These are phyloP conservation scores for Clavispora phyllophila DNA, from an alignment of 805 yeast genomes.

Conservation along the genomic window DNA sequence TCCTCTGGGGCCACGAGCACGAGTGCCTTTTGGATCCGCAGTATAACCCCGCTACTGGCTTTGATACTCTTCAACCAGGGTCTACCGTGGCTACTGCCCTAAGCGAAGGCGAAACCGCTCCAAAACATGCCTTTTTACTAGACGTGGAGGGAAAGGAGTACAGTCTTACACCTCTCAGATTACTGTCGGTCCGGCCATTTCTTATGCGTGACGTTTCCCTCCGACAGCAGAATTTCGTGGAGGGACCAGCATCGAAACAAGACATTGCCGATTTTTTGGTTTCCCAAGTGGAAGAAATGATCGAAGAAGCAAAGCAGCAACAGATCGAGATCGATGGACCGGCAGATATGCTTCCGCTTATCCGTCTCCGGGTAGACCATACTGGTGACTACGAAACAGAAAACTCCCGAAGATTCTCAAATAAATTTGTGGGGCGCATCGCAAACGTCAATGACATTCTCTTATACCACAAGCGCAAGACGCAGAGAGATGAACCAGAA, in stretches of 20 bases:
- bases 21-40: slow-evolving; percentile 77
- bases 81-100: slow-evolving; percentile 90
- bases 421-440: slow-evolving; percentile 81
- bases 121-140: slow-evolving; percentile 70
- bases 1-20: slow-evolving; percentile 98
- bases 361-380: slow-evolving; percentile 82
- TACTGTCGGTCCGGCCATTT: slow-evolving; percentile 79
- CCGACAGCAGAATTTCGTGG: slow-evolving; percentile 46
- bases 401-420: slow-evolving; percentile 83
- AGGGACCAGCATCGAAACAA: slow-evolving; percentile 56
- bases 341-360: slow-evolving; percentile 51
- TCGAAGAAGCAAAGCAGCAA: slow-evolving; percentile 49
- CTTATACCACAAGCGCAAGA: slow-evolving; percentile 54
- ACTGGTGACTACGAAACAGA: slow-evolving; percentile 89
- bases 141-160: slow-evolving; percentile 56
- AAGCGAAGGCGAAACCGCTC: slow-evolving; percentile 75
- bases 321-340: slow-evolving; percentile 26
- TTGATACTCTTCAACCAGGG: slow-evolving; percentile 86
- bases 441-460: slow-evolving; percentile 90
- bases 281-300: slow-evolving; percentile 61
- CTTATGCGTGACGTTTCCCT: slow-evolving; percentile 63
- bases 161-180: slow-evolving; percentile 52
- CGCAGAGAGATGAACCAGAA: slow-evolving; percentile 13
- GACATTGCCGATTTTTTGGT: slow-evolving; percentile 58
- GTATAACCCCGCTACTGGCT: slow-evolving; percentile 54